Percentiles rank a stretch among this genome's conserved stretches.
These are phyloP conservation scores for Larix sibirica DNA, from an alignment of 83 land plant species.

Conservation along the genomic window DNA sequence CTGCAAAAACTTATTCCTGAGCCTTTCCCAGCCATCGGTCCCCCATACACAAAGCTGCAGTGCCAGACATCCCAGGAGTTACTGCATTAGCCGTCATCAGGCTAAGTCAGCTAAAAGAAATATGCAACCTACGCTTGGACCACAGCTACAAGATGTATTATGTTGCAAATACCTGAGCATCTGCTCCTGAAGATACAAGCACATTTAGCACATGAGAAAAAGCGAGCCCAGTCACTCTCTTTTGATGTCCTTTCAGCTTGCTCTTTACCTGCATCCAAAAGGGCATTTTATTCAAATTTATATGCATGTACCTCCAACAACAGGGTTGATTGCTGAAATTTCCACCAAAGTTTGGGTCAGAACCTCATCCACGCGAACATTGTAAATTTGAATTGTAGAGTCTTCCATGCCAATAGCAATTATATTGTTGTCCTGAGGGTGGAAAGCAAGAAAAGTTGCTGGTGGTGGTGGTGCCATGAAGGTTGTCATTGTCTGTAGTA, in stretches of 20 bases:
- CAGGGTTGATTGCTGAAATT: background rate
- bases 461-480: constrained; percentile 80
- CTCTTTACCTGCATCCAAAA: constrained; percentile 52
- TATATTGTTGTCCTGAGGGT: constrained; percentile 78
- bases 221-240: constrained; percentile 71
- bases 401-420: constrained; percentile 85
- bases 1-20: constrained; percentile 52
- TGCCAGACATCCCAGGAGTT: constrained; percentile 9
- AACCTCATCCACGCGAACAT: constrained; percentile 76
- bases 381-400: constrained; percentile 58
- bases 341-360: background rate
- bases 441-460: constrained; percentile 70
- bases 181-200: constrained; percentile 79
- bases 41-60: constrained; percentile 64
- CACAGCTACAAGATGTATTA: background rate
- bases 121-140: background rate
- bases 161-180: constrained; percentile 51
- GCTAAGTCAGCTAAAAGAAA: background rate
- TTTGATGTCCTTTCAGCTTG: constrained; percentile 72
- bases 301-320: background rate
- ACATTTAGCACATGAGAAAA: constrained; percentile 63
- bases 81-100: constrained; percentile 1
- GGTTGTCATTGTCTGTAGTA: constrained; percentile 68
- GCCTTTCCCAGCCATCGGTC: constrained; percentile 83
- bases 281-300: background rate